phyloP scores from a whole-genome alignment of 2,329 filamentous ascomycete species.

The Phyllosticta citrichinensis region DNA sequence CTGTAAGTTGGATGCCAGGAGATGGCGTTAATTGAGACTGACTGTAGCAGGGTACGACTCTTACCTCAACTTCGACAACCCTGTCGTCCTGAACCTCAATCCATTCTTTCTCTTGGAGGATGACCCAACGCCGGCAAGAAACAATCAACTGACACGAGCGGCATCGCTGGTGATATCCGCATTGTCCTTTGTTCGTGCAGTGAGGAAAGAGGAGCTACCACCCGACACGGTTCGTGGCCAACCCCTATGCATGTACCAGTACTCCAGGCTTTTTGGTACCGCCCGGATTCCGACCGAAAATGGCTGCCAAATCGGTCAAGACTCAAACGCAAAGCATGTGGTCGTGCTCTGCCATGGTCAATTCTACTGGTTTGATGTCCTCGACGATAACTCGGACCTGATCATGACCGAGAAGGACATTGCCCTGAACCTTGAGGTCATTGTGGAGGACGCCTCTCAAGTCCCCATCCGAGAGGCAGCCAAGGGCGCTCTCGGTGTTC shows the following conservation, averaged over 20 bases:
- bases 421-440: constrained; percentile 80
- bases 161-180: constrained; percentile 87
- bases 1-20: constrained; percentile 51
- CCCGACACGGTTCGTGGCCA: constrained; percentile 77
- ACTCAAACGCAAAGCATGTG: constrained; percentile 84
- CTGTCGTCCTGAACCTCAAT: constrained; percentile 93
- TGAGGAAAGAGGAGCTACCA: constrained; percentile 83
- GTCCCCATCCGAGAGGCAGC: constrained; percentile 88
- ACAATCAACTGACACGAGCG: constrained; percentile 91
- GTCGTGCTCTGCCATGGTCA: constrained; percentile 91
- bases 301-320: constrained; percentile 92
- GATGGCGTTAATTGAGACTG: not conserved
- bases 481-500: constrained; percentile 84
- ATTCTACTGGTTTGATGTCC: constrained; percentile 97
- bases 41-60: constrained; percentile 78
- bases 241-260: constrained; percentile 96
- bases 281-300: constrained; percentile 88
- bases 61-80: constrained; percentile 95
- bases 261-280: constrained; percentile 88
- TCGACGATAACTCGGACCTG: constrained; percentile 86
- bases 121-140: constrained; percentile 89
- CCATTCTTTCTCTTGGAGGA: constrained; percentile 97
- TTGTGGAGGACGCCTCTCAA: constrained; percentile 81
- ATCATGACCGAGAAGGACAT: constrained; percentile 98
- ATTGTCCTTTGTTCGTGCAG: constrained; percentile 83